phyloP scores from a whole-genome alignment of 2,329 filamentous ascomycete genomes.

The Pleomassaria siparia region DNA sequence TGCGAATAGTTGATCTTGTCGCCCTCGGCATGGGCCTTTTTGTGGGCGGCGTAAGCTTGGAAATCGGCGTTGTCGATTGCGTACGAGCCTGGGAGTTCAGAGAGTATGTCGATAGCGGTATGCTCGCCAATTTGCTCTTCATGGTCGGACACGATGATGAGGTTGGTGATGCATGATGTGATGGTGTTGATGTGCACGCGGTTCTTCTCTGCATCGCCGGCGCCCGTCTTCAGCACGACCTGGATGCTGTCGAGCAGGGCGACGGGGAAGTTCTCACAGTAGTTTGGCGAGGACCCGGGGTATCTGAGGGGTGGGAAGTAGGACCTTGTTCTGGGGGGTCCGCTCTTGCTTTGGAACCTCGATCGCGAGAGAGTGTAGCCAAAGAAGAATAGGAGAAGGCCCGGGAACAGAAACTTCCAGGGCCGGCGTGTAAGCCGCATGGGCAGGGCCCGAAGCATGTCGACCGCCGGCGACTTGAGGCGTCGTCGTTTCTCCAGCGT shows the following conservation, averaged over 20 bases:
- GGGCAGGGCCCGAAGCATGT: conserved; percentile 29
- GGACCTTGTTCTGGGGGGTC: conserved; percentile 32
- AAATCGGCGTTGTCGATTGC: conserved; percentile 53
- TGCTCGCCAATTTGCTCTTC: conserved; percentile 55
- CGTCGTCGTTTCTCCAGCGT: neutral
- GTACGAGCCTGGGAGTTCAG: conserved; percentile 50
- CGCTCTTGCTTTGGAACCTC: neutral
- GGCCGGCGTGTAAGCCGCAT: conserved; percentile 31
- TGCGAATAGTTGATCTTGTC: conserved; percentile 50
- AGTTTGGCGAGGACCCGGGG: conserved; percentile 34
- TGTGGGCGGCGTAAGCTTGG: conserved; percentile 52
- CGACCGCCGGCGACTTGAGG: neutral
- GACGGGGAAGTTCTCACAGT: conserved; percentile 45
- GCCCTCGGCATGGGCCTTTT: conserved; percentile 37
- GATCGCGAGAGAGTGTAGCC: conserved; percentile 31
- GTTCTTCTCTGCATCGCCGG: conserved; percentile 46
- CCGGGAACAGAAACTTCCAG: conserved; percentile 35
- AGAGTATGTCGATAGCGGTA: conserved; percentile 53
- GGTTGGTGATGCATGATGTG: conserved; percentile 57
- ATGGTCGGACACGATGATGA: conserved; percentile 61
- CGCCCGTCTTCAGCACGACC: conserved; percentile 54
- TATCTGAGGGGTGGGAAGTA: conserved; percentile 41
- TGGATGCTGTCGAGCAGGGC: conserved; percentile 47
- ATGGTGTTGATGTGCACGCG: conserved; percentile 55
- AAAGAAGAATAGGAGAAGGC: conserved; percentile 36